phyloP scores from a whole-genome alignment of 495 filamentous ascomycete species.

The Penicillium soppii region DNA sequence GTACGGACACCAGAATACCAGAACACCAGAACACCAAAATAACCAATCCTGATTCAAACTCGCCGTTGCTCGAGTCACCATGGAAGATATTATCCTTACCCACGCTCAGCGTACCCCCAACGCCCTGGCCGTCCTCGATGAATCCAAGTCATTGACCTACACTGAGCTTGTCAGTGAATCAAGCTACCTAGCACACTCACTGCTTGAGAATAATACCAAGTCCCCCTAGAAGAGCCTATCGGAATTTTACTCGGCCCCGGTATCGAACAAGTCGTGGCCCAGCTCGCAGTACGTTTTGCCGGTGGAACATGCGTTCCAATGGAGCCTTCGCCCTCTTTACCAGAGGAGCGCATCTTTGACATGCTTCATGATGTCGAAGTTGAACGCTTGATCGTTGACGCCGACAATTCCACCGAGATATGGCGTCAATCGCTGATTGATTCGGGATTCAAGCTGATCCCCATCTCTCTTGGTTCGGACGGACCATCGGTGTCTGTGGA shows the following conservation, averaged over 20 bases:
- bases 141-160: not conserved
- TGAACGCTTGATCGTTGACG: not conserved
- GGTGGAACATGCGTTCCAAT: not conserved
- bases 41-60: too few relatives aligned
- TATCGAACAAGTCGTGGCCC: not conserved
- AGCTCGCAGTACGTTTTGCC: not conserved
- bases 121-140: too few relatives aligned
- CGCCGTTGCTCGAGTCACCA: too few relatives aligned
- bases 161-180: not conserved
- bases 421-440: not conserved
- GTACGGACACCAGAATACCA: too few relatives aligned
- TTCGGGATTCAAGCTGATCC: not conserved
- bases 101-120: too few relatives aligned
- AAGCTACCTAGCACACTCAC: not conserved
- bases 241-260: not conserved
- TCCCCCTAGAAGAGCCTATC: not conserved
- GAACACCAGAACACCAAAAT: too few relatives aligned
- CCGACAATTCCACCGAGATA: not conserved
- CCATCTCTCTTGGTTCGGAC: too few relatives aligned
- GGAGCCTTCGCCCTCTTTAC: not conserved
- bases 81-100: too few relatives aligned
- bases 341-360: not conserved
- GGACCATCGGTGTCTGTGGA: too few relatives aligned
- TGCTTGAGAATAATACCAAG: too few relatives aligned
- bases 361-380: not conserved